Percentiles rank a stretch among this genome's conserved stretches.
phyloP scores from a whole-genome alignment of 2,329 filamentous ascomycete genomes.

The Ophiostoma himal-ulmi region DNA sequence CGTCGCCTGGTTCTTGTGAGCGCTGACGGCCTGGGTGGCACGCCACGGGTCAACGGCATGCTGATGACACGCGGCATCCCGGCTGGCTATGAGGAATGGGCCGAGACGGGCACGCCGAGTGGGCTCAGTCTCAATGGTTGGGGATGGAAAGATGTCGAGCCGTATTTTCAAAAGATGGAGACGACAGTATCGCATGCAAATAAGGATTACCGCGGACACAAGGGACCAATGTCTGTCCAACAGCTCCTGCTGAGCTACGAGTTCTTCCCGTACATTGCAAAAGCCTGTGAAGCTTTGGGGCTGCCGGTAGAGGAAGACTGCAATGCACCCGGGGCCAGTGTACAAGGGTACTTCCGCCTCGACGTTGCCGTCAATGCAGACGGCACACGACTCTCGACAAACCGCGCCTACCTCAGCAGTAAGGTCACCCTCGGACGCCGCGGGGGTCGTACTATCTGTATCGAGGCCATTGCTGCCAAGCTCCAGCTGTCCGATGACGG shows the following conservation, averaged over 20 bases:
- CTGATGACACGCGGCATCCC: slow-evolving; percentile 32
- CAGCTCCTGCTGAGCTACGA: slow-evolving; percentile 13
- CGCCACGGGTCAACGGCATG: slow-evolving; percentile 33
- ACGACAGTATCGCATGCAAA: slow-evolving; percentile 26
- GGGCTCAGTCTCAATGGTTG: slow-evolving; percentile 32
- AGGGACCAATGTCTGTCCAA: slow-evolving; percentile 23
- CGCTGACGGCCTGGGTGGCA: slow-evolving; percentile 33
- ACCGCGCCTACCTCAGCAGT: slow-evolving; percentile 30
- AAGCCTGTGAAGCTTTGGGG: slow-evolving; percentile 29
- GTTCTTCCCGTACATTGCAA: slow-evolving; percentile 26
- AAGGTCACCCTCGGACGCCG: slow-evolving; percentile 26
- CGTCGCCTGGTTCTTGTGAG: slow-evolving; percentile 27
- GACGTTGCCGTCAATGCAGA: slow-evolving; percentile 30
- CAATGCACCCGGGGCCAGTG: slow-evolving; percentile 30
- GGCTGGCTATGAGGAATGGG: slow-evolving; percentile 32
- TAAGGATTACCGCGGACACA: slow-evolving; percentile 28
- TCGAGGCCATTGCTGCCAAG: slow-evolving; percentile 30
- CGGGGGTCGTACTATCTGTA: slow-evolving; percentile 31
- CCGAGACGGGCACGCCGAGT: slow-evolving; percentile 18
- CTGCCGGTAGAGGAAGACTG: slow-evolving; percentile 28
- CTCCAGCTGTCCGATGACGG: slow-evolving; percentile 28
- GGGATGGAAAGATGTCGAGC: slow-evolving; percentile 33
- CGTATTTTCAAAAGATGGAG: slow-evolving; percentile 33
- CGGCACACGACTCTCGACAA: slow-evolving; percentile 29
- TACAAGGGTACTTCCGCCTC: slow-evolving; percentile 31